Conservation (phyloP, 768 basidiomycete genomes). For the Boletus tylopilopsis region DNA sequence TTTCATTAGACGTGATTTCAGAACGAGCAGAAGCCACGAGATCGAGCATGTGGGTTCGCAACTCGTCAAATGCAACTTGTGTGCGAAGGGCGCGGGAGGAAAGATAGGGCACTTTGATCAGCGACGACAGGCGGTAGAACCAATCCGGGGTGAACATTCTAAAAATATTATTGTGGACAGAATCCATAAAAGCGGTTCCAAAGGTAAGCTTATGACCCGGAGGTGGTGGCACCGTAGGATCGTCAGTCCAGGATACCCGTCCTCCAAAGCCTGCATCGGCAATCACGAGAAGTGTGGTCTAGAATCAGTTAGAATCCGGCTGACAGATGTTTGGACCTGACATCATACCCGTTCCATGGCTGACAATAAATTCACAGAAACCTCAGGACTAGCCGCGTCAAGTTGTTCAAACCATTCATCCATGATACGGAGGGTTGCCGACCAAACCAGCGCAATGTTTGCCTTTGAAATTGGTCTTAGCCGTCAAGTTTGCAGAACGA, state of each 20-base stretch:
- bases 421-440: slow-evolving; percentile 37
- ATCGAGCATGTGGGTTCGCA: slow-evolving; percentile 39
- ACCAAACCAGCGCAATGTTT: slow-evolving; percentile 48
- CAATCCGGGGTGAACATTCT: slow-evolving; percentile 34
- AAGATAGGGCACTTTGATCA: slow-evolving; percentile 34
- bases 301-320: background rate
- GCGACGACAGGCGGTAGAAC: slow-evolving; percentile 23
- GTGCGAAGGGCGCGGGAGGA: slow-evolving; percentile 30
- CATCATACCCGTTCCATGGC: slow-evolving; percentile 14
- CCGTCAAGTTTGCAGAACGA: background rate
- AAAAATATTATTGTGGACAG: slow-evolving; percentile 23
- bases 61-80: slow-evolving; percentile 33
- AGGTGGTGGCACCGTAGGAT: slow-evolving; percentile 22
- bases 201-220: slow-evolving; percentile 35
- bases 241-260: slow-evolving; percentile 32
- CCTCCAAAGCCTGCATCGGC: slow-evolving; percentile 41
- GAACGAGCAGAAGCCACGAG: slow-evolving; percentile 38
- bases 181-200: slow-evolving; percentile 30
- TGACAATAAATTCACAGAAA: slow-evolving; percentile 16
- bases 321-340: background rate
- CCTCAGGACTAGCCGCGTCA: slow-evolving; percentile 20
- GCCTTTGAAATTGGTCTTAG: slow-evolving; percentile 26
- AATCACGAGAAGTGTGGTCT: slow-evolving; percentile 39
- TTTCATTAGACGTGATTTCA: slow-evolving; percentile 30
- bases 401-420: slow-evolving; percentile 42